Evolutionary conservation across 225 moss, liverwort and hornwort species (phyloP), one percentile per base, ranked within the genome.

Genomic region (Lunularia cruciata): DNA sequence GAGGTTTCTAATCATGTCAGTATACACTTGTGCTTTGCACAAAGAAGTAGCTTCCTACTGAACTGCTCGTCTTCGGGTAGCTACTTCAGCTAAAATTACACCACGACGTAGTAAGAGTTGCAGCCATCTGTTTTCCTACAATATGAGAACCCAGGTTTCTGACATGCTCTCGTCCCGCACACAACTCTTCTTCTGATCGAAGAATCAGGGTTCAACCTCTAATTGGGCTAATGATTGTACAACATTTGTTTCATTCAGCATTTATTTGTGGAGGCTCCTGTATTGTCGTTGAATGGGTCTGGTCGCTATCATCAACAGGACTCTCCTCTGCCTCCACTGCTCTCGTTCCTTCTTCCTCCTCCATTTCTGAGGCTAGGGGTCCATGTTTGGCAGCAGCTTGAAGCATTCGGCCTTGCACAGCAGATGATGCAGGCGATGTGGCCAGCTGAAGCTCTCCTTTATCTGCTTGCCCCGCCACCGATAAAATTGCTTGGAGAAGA

Each of bases 301-400:
- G 58, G 18, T 60, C 73, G 12, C 35, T 63, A 34, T 47, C 63
- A 47, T 33, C 81, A 43, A 46, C 26, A 27, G 57, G 54, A n/a
- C 56, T 53, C 27, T 49, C 62, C 20, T 65, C 73, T n/a, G 75
- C 62, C 20, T 69, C 79, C 31, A 73, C 51, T 58, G 73, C 30
- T 54, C 46, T 45, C 46, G 38, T 57, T 63, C 73, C 75, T 64
- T 86, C 77, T 20, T 65, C 77, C 37, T 70, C 75, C 71, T 68
- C 81, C 61, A 78, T 70, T 28, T 93, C 98, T 64, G 83, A 88
- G 65, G 89, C 78, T 4, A 85, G 83, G 5, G 90, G 83, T 52
- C 98, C 98, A 81, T 98, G 98, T 69, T 91, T 93, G 36, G 93
- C 98, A 71, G 98, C 93, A 73, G 98, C 98, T 85, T 93, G 93